Evolutionary conservation across 1,284 basidiomycete species (phyloP).

Genomic region (Ganoderma multipileum): DNA sequence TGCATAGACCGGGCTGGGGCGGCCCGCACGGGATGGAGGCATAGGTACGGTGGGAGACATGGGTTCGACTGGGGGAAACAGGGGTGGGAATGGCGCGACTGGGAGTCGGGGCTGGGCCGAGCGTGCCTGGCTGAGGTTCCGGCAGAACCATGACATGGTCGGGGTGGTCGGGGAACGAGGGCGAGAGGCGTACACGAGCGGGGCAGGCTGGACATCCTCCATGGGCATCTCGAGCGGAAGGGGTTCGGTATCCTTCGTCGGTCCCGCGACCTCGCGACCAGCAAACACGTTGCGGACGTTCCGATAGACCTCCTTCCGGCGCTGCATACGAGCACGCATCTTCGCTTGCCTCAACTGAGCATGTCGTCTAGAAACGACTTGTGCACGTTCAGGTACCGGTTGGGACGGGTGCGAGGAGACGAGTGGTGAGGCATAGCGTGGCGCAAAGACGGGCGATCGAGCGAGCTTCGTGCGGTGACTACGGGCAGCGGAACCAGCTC

Average conservation of each 20-base stretch:
- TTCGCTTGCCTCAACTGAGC: background rate
- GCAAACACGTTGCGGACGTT: background rate
- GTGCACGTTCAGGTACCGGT: background rate
- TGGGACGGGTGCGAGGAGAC: background rate
- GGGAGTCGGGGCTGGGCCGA: background rate
- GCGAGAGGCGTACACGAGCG: background rate
- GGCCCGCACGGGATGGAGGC: background rate
- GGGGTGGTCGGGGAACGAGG: background rate
- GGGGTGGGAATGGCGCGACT: background rate
- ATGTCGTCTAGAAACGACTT: background rate
- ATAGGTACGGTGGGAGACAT: background rate
- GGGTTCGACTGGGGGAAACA: background rate
- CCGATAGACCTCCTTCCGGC: background rate
- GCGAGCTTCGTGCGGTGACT: background rate
- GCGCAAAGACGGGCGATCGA: background rate
- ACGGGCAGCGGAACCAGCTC: background rate
- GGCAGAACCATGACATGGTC: background rate
- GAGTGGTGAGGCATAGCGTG: background rate
- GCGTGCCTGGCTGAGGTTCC: background rate
- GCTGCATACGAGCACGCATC: constrained; percentile 1
- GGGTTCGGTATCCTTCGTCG: background rate
- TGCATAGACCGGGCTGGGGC: background rate
- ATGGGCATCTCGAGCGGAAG: background rate
- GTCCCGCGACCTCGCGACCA: background rate
- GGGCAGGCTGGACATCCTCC: background rate